Base-by-base conservation (phyloP, 164 flowering plant genomes). In the Umbellularia californica region DNA sequence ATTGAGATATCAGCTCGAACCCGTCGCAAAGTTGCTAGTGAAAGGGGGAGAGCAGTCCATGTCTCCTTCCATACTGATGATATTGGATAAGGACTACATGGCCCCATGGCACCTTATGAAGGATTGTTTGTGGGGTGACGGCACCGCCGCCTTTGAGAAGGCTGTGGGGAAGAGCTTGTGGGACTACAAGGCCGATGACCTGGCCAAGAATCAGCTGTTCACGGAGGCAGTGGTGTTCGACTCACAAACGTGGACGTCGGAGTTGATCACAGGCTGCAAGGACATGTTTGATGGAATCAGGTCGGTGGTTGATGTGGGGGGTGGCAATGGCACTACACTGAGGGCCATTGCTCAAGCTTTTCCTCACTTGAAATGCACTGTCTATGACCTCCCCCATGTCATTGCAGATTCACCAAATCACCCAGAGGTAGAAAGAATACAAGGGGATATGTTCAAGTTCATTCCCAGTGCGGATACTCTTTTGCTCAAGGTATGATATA, bases 151-250 rank as follows among this genome's bases (percentile, higher is more conserved):
- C 2, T 85, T 83, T 67, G 83, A 79, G 75, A 71, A 52, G n/a
- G 83, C 80, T 0, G 76, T 76, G 22, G 82, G 84, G 35, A 75
- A 24, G 75, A 50, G 58, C 4, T 58, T 86, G 1, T 84, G 83
- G 83, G 83, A 68, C 2, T 79, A 72, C 50, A 65, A 65, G 72
- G 71, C 69, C n/a, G 60, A 77, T 64, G 52, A 81, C 52, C 77
- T 78, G 6, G 77, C 76, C 50, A 66, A 81, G 67, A 74, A 69
- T 22, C 20, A 72, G 41, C 2, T 77, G 0, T 83, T 83, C 63
- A 80, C 81, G 65, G 79, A 79, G 63, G 86, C 74, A 0, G 82
- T 85, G 86, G 78, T 82, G 2, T 51, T 73, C 65, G 81, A 79
- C 50, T 50, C 78, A 0, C 69, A 75, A 27, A 69, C 74, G 3